Percentiles rank a stretch among this genome's conserved stretches.
Evolutionary conservation across 1,284 basidiomycete species (phyloP).

Genomic region (Cronartium quercuum): DNA sequence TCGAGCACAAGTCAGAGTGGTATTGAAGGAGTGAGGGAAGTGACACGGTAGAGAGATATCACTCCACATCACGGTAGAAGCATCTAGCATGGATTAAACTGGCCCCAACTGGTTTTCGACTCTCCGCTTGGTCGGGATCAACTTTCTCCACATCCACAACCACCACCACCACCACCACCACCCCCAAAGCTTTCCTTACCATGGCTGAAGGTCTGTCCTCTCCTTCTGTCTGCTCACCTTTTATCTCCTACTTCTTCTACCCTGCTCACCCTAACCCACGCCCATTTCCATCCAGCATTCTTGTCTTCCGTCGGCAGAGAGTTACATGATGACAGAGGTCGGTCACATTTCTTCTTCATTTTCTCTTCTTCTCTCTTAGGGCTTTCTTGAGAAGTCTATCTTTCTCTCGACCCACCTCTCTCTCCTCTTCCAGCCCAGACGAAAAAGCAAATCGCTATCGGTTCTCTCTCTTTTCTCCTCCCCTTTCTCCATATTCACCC

Average conservation of each 20-base stretch:
- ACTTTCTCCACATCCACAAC: background rate
- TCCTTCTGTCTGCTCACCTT: background rate
- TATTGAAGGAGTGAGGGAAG: no score
- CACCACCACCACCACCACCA: background rate
- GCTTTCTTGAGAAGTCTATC: background rate
- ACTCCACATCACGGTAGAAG: no score
- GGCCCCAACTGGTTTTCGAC: background rate
- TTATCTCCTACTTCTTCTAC: background rate
- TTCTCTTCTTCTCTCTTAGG: background rate
- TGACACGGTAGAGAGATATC: no score
- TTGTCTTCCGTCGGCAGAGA: slow-evolving; percentile 35
- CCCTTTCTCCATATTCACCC: background rate
- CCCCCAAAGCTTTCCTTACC: background rate
- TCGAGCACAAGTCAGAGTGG: no score
- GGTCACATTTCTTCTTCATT: background rate
- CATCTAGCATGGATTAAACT: no score
- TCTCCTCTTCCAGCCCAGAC: background rate
- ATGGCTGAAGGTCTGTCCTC: slow-evolving; percentile 29
- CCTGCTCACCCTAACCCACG: background rate
- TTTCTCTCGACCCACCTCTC: background rate
- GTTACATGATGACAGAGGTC: slow-evolving; percentile 31
- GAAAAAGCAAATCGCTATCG: background rate
- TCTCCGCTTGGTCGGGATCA: background rate
- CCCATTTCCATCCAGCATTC: slow-evolving; percentile 5
- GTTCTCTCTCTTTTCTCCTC: background rate